These are phyloP conservation scores for Colletotrichum costaricense DNA, from an alignment of 2,329 filamentous ascomycete species.

Conservation along the genomic window DNA sequence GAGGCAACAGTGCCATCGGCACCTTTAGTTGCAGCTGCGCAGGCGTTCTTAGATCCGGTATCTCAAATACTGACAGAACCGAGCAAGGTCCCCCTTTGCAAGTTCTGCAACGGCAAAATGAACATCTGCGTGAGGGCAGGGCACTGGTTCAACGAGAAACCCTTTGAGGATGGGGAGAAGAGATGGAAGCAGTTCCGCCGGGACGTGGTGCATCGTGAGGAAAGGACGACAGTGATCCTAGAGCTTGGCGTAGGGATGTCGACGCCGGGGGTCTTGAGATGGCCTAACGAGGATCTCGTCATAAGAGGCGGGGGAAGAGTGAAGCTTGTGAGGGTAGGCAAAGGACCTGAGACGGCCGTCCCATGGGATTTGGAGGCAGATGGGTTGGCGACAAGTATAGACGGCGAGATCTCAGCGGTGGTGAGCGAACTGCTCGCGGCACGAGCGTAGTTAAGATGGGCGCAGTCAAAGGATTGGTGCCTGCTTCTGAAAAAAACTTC, in stretches of 20 bases:
- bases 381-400: conserved; percentile 34
- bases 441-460: conserved; percentile 10
- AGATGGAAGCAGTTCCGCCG: conserved; percentile 33
- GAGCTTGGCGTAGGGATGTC: conserved; percentile 38
- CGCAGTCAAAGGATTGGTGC: not conserved
- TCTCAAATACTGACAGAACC: conserved; percentile 38
- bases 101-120: conserved; percentile 36
- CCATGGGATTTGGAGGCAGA: conserved; percentile 32
- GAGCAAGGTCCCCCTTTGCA: conserved; percentile 34
- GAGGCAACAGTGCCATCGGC: conserved; percentile 41
- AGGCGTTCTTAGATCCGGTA: conserved; percentile 37
- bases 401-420: conserved; percentile 33
- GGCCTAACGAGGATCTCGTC: conserved; percentile 37
- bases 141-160: conserved; percentile 37
- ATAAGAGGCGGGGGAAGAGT: conserved; percentile 21
- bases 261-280: conserved; percentile 36
- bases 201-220: not conserved
- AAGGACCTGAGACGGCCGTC: conserved; percentile 36
- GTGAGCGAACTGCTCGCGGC: conserved; percentile 7
- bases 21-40: conserved; percentile 39
- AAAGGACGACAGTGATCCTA: conserved; percentile 31
- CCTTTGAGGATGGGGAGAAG: conserved; percentile 34
- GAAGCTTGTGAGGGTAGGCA: conserved; percentile 36
- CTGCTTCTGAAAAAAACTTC: not conserved
- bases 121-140: conserved; percentile 38